Conservation (phyloP, 2,329 filamentous ascomycete species). For the Coccinonectria pachysandricola region DNA sequence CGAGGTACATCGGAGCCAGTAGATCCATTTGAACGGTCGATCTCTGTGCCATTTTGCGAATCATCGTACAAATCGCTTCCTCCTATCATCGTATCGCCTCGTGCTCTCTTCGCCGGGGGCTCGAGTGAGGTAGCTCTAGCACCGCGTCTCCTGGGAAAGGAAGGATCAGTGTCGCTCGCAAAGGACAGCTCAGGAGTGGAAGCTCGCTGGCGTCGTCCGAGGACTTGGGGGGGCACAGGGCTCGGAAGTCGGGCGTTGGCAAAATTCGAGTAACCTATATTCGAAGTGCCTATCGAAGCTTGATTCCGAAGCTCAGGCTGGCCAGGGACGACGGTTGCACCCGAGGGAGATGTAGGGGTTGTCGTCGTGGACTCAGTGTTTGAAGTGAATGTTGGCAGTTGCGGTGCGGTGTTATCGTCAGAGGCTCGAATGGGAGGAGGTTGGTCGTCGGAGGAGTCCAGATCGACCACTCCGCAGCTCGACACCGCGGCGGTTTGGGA, state of each 20-base stretch:
- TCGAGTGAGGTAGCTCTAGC: conserved; percentile 15
- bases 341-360: conserved; percentile 8
- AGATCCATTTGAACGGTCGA: conserved; percentile 31
- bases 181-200: conserved; percentile 23
- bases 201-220: conserved; percentile 47
- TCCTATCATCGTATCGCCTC: conserved; percentile 52
- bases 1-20: conserved; percentile 20
- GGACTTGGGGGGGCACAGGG: conserved; percentile 27
- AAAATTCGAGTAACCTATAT: conserved; percentile 32
- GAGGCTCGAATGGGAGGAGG: conserved; percentile 33
- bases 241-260: conserved; percentile 16
- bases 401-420: conserved; percentile 55
- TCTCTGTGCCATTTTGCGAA: conserved; percentile 45
- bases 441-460: conserved; percentile 28
- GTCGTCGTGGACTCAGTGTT: conserved; percentile 36
- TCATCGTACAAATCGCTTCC: conserved; percentile 40
- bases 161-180: too few relatives aligned
- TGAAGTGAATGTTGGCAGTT: conserved; percentile 37
- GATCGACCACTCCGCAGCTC: conserved; percentile 31
- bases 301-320: conserved; percentile 14
- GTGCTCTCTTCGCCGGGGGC: conserved; percentile 39
- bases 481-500: conserved; percentile 24
- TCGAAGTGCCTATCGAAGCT: conserved; percentile 25
- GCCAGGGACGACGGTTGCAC: conserved; percentile 7
- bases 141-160: too few relatives aligned